Base-by-base conservation (phyloP, 2,329 filamentous ascomycete genomes). In the Aspergillus tubingensis region DNA sequence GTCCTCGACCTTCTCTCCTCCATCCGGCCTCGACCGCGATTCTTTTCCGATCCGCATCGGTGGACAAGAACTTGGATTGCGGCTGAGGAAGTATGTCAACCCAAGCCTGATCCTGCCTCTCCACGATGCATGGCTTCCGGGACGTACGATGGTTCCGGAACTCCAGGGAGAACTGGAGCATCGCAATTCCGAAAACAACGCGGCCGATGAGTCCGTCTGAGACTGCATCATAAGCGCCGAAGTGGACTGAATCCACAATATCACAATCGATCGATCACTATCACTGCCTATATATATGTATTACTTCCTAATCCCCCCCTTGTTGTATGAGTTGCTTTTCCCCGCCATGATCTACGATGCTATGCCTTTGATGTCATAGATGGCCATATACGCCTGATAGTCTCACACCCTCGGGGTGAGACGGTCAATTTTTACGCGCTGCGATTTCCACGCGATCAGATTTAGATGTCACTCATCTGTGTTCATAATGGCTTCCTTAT, bases 61-160 rank as follows among this genome's bases (percentile, higher is more conserved):
- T 7, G 75, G 78, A 5, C 74, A 73, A 3, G 76, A 79, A 51
- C 66, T 78, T 5, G 74, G 73, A 0, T 67, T 77, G 39, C 69
- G 74, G 43, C 64, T 81, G 57, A 79, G 75, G 57, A 79, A 79
- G 62, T 81, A 81, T 52, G 74, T 81, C 43, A 81, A 81, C 61
- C 79, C 79, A 7, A 81, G 78, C 62, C 67, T 81, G 5, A 73
- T 79, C 15, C 57, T 79, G 32, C 79, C 79, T 11, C 70, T 81
- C 8, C 73, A 80, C 65, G 74, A 75, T 43, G 69, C 77, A 6
- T 81, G 79, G 79, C 73, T 81, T 59, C 76, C 77, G 1, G 72
- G 75, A 4, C 70, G 58, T 53, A 57, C 25, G 15, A 47, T 61
- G 13, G 53, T 58, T 36, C 67, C 64, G 19, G 69, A 68, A 15